phyloP scores from a whole-genome alignment of 371 early-diverging fungal species.

The Syncephalastrum monosporum region DNA sequence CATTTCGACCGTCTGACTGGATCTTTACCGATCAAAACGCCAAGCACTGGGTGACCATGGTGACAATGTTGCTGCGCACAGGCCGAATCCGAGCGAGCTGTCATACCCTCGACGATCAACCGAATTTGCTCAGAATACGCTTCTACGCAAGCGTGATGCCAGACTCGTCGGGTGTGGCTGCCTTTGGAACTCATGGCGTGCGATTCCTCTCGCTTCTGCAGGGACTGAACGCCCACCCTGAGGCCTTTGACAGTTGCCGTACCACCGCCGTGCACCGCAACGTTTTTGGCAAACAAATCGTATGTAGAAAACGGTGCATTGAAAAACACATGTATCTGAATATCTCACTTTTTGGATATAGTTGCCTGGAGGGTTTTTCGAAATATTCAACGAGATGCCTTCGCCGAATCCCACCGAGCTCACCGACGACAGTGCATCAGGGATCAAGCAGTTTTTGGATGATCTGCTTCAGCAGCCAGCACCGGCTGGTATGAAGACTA shows the following conservation, averaged over 20 bases:
- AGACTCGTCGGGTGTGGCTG: too few relatives aligned
- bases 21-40: background rate
- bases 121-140: background rate
- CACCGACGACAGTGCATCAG: conserved; percentile 10
- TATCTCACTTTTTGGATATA: too few relatives aligned
- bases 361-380: conserved; percentile 15
- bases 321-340: too few relatives aligned
- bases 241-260: background rate
- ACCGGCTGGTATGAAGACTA: conserved; percentile 59
- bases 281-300: too few relatives aligned
- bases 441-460: conserved; percentile 16
- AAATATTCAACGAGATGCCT: conserved; percentile 46
- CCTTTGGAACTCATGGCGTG: background rate
- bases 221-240: background rate
- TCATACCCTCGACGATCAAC: background rate
- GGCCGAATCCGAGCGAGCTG: conserved; percentile 3
- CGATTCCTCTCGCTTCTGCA: conserved; percentile 3
- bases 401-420: conserved; percentile 23
- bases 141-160: conserved; percentile 1
- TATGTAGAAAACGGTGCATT: too few relatives aligned
- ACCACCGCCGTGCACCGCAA: background rate
- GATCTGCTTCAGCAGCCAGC: conserved; percentile 7
- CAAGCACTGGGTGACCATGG: background rate
- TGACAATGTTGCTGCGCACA: background rate
- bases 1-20: conserved; percentile 2